These are phyloP conservation scores for Curvularia eragrostidis DNA, from an alignment of 2,329 filamentous ascomycete species.

Conservation along the genomic window DNA sequence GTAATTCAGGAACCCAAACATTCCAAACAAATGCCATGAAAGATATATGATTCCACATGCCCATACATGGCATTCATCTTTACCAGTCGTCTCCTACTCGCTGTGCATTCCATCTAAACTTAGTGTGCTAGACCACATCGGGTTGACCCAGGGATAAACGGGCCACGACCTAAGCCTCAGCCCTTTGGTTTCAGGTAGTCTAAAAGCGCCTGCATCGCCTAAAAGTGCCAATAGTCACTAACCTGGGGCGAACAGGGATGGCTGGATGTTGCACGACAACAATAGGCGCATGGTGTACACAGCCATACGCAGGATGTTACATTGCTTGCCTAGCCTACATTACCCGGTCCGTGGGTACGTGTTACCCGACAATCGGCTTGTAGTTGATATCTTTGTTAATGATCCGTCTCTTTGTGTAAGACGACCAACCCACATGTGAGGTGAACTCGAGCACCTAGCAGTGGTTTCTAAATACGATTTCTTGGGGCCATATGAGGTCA, in stretches of 20 bases:
- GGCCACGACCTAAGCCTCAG: constrained; percentile 38
- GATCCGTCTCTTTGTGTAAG: constrained; percentile 8
- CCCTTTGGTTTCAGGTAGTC: constrained; percentile 36
- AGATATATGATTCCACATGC: constrained; percentile 46
- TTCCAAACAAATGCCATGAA: constrained; percentile 42
- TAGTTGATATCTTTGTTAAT: constrained; percentile 18
- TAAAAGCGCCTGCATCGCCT: constrained; percentile 27
- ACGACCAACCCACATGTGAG: constrained; percentile 4
- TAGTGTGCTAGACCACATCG: constrained; percentile 29
- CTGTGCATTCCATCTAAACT: constrained; percentile 47
- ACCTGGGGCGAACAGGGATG: constrained; percentile 23
- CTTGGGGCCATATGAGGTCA: neutral
- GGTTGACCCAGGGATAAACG: constrained; percentile 37
- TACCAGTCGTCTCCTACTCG: constrained; percentile 42
- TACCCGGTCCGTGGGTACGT: constrained; percentile 26
- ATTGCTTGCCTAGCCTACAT: constrained; percentile 23
- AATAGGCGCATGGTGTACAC: constrained; percentile 37
- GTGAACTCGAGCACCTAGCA: neutral
- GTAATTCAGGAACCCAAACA: constrained; percentile 45
- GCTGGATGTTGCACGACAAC: constrained; percentile 33
- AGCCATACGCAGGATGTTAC: constrained; percentile 26
- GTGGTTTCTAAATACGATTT: constrained; percentile 2
- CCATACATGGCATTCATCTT: constrained; percentile 34
- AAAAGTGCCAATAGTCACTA: constrained; percentile 24
- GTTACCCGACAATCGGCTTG: constrained; percentile 23